Percentiles rank a stretch among this genome's conserved stretches.
Conservation (phyloP, 1,284 basidiomycete species). For the Pseudozyma sp. region DNA sequence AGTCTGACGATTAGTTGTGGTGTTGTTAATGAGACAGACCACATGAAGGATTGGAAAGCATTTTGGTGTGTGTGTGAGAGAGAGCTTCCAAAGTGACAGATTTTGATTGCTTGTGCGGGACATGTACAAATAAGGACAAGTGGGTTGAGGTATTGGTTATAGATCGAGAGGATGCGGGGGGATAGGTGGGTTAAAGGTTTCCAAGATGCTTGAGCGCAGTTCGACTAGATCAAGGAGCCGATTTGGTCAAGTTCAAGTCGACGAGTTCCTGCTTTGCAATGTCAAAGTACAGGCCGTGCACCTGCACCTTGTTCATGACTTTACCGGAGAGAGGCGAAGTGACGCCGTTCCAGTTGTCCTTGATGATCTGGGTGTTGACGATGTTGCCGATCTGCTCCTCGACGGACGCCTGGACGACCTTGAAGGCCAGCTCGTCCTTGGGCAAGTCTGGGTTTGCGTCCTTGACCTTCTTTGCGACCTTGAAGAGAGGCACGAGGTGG, state of each 20-base stretch:
- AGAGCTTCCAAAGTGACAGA: too few species aligned
- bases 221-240: slow-evolving; percentile 14
- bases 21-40: too few species aligned
- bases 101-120: too few species aligned
- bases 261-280: slow-evolving; percentile 55
- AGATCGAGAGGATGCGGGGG: too few species aligned
- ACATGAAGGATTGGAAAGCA: too few species aligned
- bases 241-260: slow-evolving; percentile 35
- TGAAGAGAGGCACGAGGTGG: slow-evolving; percentile 62
- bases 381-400: slow-evolving; percentile 80
- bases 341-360: slow-evolving; percentile 79
- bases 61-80: too few species aligned
- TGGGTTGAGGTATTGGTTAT: too few species aligned
- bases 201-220: neutral
- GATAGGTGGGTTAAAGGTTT: too few species aligned
- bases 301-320: slow-evolving; percentile 61
- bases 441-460: slow-evolving; percentile 33
- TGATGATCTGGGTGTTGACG: slow-evolving; percentile 75
- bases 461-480: slow-evolving; percentile 54
- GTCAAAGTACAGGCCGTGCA: slow-evolving; percentile 63
- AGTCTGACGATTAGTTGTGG: too few species aligned
- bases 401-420: slow-evolving; percentile 72
- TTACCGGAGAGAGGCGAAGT: slow-evolving; percentile 67
- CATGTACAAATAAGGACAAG: too few species aligned
- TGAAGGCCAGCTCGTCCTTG: slow-evolving; percentile 28